A percentile compares a stretch with the other conserved stretches of the same genome.
phyloP scores from a whole-genome alignment of 2,329 filamentous ascomycete species.

The Cladophialophora bantiana region DNA sequence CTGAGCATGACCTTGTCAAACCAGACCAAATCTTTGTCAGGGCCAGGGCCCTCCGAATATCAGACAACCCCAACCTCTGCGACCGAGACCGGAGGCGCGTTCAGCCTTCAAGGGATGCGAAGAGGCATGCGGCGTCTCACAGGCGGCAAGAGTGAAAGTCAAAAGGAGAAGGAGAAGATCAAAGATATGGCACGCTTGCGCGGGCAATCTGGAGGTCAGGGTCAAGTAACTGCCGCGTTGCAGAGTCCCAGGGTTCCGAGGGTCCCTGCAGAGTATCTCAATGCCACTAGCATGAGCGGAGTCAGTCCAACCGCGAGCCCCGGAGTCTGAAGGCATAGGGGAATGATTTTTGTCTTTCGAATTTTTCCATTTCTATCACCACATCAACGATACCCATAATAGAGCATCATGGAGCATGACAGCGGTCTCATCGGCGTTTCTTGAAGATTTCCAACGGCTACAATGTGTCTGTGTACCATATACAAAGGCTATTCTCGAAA shows the following conservation, averaged over 20 bases:
- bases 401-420: slow-evolving; percentile 24
- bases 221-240: slow-evolving; percentile 34
- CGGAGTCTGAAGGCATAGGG: slow-evolving; percentile 23
- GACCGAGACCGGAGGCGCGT: slow-evolving; percentile 46
- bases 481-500: slow-evolving; percentile 21
- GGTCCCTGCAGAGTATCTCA: slow-evolving; percentile 56
- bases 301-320: slow-evolving; percentile 34
- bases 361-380: slow-evolving; percentile 14
- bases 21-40: slow-evolving; percentile 28
- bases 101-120: slow-evolving; percentile 55
- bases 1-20: slow-evolving; percentile 40
- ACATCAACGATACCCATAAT: slow-evolving; percentile 27
- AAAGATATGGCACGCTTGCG: slow-evolving; percentile 53
- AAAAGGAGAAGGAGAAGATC: slow-evolving; percentile 55
- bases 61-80: slow-evolving; percentile 42
- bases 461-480: slow-evolving; percentile 29
- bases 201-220: slow-evolving; percentile 41
- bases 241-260: slow-evolving; percentile 55
- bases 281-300: slow-evolving; percentile 38
- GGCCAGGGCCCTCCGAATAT: slow-evolving; percentile 38
- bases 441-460: slow-evolving; percentile 17
- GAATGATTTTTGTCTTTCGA: slow-evolving; percentile 12
- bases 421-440: slow-evolving; percentile 25
- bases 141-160: slow-evolving; percentile 51
- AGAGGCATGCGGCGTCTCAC: slow-evolving; percentile 57